A percentile compares a stretch with the other conserved stretches of the same genome.
These are phyloP conservation scores for Coleophoma cylindrospora DNA, from an alignment of 2,329 filamentous ascomycete species.

Conservation along the genomic window DNA sequence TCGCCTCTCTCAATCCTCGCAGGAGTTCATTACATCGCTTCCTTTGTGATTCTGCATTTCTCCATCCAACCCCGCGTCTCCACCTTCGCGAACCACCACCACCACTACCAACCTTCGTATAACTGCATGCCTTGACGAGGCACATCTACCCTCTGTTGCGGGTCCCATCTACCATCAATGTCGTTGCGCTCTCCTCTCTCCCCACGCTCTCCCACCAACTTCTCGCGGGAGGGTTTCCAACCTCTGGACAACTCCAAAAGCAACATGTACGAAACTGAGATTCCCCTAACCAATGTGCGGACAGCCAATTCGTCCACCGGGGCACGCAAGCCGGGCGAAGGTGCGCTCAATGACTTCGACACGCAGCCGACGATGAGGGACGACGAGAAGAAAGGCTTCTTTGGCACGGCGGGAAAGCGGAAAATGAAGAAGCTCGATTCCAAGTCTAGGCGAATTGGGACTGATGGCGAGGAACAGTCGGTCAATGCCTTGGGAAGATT, in stretches of 20 bases:
- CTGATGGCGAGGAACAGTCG: slow-evolving; percentile 44
- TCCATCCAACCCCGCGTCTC: slow-evolving; percentile 1
- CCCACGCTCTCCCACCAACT: slow-evolving; percentile 18
- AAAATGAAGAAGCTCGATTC: slow-evolving; percentile 34
- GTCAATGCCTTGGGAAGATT: slow-evolving; percentile 63
- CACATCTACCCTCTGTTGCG: background rate
- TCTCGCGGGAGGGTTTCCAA: slow-evolving; percentile 21
- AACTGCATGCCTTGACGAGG: background rate
- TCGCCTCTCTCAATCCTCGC: too few relatives aligned
- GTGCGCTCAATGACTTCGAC: slow-evolving; percentile 15
- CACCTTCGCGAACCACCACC: background rate
- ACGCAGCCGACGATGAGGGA: slow-evolving; percentile 13
- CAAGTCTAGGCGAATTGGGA: slow-evolving; percentile 36
- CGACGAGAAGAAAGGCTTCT: slow-evolving; percentile 22
- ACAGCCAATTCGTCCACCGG: slow-evolving; percentile 52
- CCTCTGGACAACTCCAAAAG: slow-evolving; percentile 10
- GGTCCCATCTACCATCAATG: background rate
- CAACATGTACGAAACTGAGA: slow-evolving; percentile 30
- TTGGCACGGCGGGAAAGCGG: slow-evolving; percentile 36
- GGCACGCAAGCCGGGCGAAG: slow-evolving; percentile 41
- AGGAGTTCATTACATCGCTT: background rate
- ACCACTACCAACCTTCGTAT: background rate
- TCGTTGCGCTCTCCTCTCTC: slow-evolving; percentile 15
- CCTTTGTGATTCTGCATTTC: background rate
- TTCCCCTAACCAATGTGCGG: slow-evolving; percentile 50